These are phyloP conservation scores for Physcia stellaris DNA, from an alignment of 495 filamentous ascomycete species.

Conservation along the genomic window DNA sequence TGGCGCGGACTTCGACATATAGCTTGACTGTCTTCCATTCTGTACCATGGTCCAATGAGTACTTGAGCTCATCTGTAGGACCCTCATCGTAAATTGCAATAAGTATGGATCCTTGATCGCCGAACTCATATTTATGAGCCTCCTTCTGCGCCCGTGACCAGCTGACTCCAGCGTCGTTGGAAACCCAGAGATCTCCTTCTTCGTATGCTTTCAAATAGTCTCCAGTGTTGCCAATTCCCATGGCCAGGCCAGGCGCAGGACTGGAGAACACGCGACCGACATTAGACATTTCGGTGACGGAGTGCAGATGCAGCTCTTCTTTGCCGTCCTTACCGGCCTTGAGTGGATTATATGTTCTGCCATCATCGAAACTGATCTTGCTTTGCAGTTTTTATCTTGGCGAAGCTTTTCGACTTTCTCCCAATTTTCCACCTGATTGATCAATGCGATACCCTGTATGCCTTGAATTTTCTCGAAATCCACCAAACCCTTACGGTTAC, in stretches of 20 bases:
- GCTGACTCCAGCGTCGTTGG: conserved; percentile 77
- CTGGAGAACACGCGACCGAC: conserved; percentile 84
- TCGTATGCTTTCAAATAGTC: conserved; percentile 48
- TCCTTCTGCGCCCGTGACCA: conserved; percentile 62
- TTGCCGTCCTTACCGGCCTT: conserved; percentile 42
- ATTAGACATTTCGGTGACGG: conserved; percentile 67
- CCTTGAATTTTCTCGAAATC: conserved; percentile 87
- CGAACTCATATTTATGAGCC: conserved; percentile 92
- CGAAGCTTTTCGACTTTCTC: conserved; percentile 44
- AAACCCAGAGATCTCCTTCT: conserved; percentile 69
- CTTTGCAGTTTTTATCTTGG: conserved; percentile 46
- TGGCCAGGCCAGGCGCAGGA: conserved; percentile 78
- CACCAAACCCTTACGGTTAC: conserved; percentile 52
- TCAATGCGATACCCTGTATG: conserved; percentile 81
- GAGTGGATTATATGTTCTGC: conserved; percentile 56
- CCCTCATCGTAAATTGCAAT: conserved; percentile 60
- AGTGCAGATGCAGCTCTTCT: conserved; percentile 69
- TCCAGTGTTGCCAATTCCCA: conserved; percentile 86
- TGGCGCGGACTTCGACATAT: conserved; percentile 45
- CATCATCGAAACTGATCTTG: conserved; percentile 88
- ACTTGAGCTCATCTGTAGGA: conserved; percentile 51
- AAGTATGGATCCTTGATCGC: conserved; percentile 77
- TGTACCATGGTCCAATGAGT: conserved; percentile 79
- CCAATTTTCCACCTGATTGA: conserved; percentile 82
- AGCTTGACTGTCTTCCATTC: conserved; percentile 57